A percentile compares a stretch with the other conserved stretches of the same genome.
Conservation (phyloP, 345 rosid genomes). For the Hibiscus syriacus region DNA sequence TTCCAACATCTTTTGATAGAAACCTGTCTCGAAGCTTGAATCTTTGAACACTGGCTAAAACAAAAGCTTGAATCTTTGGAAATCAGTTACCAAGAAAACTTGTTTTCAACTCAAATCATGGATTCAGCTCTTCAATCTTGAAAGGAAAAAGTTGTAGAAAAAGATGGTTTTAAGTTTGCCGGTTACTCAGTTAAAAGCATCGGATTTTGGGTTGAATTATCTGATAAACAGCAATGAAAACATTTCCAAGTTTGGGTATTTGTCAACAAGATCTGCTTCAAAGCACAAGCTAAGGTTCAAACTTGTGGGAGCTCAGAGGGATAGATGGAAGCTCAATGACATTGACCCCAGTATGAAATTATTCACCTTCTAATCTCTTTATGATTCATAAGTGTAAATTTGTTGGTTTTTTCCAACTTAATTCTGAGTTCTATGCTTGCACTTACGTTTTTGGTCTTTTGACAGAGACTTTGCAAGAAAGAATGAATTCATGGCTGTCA, state of each 20-base stretch:
- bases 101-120: background rate
- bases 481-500: constrained; percentile 62
- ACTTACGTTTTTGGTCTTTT: background rate
- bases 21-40: too few relatives aligned
- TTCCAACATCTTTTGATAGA: background rate
- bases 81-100: background rate
- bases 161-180: background rate
- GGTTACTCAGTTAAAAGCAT: background rate
- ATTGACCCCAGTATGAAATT: background rate
- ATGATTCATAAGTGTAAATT: too few relatives aligned
- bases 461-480: constrained; percentile 70
- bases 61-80: background rate
- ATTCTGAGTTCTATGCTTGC: constrained; percentile 7
- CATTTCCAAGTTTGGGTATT: background rate
- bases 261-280: background rate
- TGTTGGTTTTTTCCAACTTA: background rate
- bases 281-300: background rate
- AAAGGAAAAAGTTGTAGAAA: too few relatives aligned
- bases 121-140: too few relatives aligned
- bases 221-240: background rate
- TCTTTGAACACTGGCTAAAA: too few relatives aligned
- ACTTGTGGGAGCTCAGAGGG: background rate
- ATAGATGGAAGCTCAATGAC: background rate
- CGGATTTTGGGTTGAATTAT: background rate
- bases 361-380: too few relatives aligned